A percentile compares a stretch with the other conserved stretches of the same genome.
Evolutionary conservation across 495 filamentous ascomycete species (phyloP).

Genomic region (Talaromyces ruber): DNA sequence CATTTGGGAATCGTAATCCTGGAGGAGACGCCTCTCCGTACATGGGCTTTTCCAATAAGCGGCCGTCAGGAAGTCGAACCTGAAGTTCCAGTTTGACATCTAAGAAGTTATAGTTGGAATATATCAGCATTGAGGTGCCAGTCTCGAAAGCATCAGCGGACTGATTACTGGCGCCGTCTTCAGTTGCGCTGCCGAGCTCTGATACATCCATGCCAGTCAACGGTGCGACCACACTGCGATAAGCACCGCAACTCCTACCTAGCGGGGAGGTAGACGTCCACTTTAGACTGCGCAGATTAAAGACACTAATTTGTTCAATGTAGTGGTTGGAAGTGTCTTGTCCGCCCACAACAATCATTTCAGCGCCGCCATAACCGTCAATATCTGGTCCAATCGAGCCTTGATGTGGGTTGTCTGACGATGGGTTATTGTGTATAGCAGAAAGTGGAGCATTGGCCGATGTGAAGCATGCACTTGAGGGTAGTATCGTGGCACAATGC

Average conservation of each 20-base stretch:
- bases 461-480: conserved; percentile 77
- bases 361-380: conserved; percentile 85
- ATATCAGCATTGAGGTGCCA: conserved; percentile 85
- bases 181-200: conserved; percentile 55
- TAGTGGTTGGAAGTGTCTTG: conserved; percentile 98
- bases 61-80: conserved; percentile 75
- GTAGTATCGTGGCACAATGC: conserved; percentile 88
- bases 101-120: conserved; percentile 98
- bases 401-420: conserved; percentile 69
- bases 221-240: conserved; percentile 88
- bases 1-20: conserved; percentile 89
- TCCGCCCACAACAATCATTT: conserved; percentile 95
- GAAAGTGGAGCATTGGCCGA: conserved; percentile 75
- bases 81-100: conserved; percentile 95
- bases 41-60: conserved; percentile 82
- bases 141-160: conserved; percentile 36
- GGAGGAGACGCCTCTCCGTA: conserved; percentile 77
- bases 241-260: conserved; percentile 88
- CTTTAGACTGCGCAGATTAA: conserved; percentile 91
- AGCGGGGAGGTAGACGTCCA: conserved; percentile 84
- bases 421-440: conserved; percentile 81
- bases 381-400: conserved; percentile 78
- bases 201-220: conserved; percentile 59
- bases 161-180: conserved; percentile 29
- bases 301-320: conserved; percentile 96